phyloP scores from a whole-genome alignment of 2,329 filamentous ascomycete genomes.

The Aspergillus jensenii region DNA sequence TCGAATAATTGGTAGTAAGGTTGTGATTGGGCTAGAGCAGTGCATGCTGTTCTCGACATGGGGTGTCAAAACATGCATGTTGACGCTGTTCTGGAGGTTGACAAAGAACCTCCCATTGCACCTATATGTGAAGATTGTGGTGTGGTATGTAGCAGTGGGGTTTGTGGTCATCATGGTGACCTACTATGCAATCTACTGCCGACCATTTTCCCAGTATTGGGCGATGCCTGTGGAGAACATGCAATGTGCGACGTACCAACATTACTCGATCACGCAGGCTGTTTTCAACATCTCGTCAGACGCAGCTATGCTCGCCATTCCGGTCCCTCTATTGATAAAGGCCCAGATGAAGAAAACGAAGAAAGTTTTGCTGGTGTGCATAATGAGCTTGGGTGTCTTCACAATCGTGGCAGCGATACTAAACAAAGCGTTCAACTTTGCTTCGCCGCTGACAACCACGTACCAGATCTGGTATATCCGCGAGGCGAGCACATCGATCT shows the following conservation, averaged over 20 bases:
- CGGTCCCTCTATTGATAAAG: slow-evolving; percentile 37
- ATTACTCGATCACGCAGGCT: slow-evolving; percentile 43
- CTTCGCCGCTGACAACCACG: slow-evolving; percentile 34
- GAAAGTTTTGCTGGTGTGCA: slow-evolving; percentile 34
- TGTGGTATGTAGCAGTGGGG: slow-evolving; percentile 44
- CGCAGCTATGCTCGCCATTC: slow-evolving; percentile 38
- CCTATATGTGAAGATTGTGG: slow-evolving; percentile 40
- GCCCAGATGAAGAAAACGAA: slow-evolving; percentile 34
- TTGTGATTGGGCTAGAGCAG: slow-evolving; percentile 51
- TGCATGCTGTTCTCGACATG: slow-evolving; percentile 38
- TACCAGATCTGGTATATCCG: slow-evolving; percentile 47
- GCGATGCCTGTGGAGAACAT: slow-evolving; percentile 43
- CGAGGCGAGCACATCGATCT: slow-evolving; percentile 41
- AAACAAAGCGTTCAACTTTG: slow-evolving; percentile 47
- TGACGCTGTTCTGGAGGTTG: slow-evolving; percentile 50
- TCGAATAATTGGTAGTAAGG: slow-evolving; percentile 49
- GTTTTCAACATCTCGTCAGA: slow-evolving; percentile 48
- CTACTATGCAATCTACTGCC: slow-evolving; percentile 51
- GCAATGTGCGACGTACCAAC: slow-evolving; percentile 42
- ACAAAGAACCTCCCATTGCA: slow-evolving; percentile 40
- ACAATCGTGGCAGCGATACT: slow-evolving; percentile 43
- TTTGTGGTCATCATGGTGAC: slow-evolving; percentile 51
- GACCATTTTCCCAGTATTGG: slow-evolving; percentile 52
- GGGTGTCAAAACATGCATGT: slow-evolving; percentile 5
- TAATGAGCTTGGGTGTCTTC: slow-evolving; percentile 42